These are phyloP conservation scores for Microthyrium microscopicum DNA, from an alignment of 2,329 filamentous ascomycete genomes.

Conservation along the genomic window DNA sequence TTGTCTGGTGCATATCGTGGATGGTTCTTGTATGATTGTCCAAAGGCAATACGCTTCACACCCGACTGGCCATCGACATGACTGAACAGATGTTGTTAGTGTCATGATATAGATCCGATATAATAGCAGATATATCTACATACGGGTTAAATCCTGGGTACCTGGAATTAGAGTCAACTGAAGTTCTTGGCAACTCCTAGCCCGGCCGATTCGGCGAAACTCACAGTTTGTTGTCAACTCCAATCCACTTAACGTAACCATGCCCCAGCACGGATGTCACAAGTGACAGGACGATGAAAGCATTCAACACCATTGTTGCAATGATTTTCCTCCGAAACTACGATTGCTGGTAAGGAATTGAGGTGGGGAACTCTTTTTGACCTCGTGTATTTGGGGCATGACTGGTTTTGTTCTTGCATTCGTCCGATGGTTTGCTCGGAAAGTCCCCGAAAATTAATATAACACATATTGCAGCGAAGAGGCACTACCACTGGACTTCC, in stretches of 20 bases:
- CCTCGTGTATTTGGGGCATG: too few relatives aligned
- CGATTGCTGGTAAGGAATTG: too few relatives aligned
- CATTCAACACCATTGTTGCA: too few relatives aligned
- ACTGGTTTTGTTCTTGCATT: too few relatives aligned
- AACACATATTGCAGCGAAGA: too few relatives aligned
- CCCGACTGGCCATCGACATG: background rate
- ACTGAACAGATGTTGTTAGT: background rate
- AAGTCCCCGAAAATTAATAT: too few relatives aligned
- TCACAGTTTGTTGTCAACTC: slow-evolving; percentile 6
- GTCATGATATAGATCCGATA: background rate
- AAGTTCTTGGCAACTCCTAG: too few relatives aligned
- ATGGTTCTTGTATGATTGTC: slow-evolving; percentile 4
- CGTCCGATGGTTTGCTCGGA: too few relatives aligned
- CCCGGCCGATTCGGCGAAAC: background rate
- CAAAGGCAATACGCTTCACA: slow-evolving; percentile 3
- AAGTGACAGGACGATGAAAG: background rate
- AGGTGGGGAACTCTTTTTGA: too few relatives aligned
- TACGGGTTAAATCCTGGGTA: background rate
- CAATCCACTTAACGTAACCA: slow-evolving; percentile 5
- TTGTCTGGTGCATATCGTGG: slow-evolving; percentile 5
- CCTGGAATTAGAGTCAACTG: too few relatives aligned
- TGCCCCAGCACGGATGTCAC: background rate
- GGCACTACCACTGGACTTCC: too few relatives aligned
- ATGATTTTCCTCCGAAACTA: too few relatives aligned
- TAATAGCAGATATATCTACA: background rate